These are phyloP conservation scores for Trichosporon coremiiforme DNA, from an alignment of 1,284 basidiomycete genomes.

Conservation along the genomic window DNA sequence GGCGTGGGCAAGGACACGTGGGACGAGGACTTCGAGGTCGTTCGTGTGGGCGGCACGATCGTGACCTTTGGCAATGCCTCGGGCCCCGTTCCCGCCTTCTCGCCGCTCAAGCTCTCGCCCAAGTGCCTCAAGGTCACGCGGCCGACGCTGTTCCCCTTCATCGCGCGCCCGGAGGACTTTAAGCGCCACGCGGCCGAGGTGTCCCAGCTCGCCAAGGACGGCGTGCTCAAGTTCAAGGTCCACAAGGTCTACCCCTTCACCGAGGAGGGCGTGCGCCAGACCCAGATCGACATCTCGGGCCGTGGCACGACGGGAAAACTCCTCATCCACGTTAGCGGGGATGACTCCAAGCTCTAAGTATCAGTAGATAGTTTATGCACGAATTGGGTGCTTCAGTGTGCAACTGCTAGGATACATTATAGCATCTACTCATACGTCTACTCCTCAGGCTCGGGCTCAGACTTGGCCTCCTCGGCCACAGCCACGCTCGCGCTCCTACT, in stretches of 20 bases:
- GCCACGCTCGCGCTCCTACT: background rate
- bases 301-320: conserved; percentile 82
- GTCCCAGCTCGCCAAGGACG: conserved; percentile 66
- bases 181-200: conserved; percentile 68
- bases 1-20: conserved; percentile 95
- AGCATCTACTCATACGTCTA: background rate
- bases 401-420: background rate
- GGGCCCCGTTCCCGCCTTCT: conserved; percentile 60
- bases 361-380: background rate
- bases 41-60: conserved; percentile 71
- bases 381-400: no score
- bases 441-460: background rate
- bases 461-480: background rate
- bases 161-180: conserved; percentile 71
- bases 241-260: conserved; percentile 82
- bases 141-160: conserved; percentile 66
- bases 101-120: conserved; percentile 70
- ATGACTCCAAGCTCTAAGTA: background rate
- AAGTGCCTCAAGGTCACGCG: conserved; percentile 83
- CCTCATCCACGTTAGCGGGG: conserved; percentile 64
- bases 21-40: conserved; percentile 76
- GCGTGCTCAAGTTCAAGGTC: conserved; percentile 69
- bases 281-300: conserved; percentile 77
- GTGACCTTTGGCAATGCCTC: conserved; percentile 90
- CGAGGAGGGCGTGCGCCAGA: conserved; percentile 72